These are phyloP conservation scores for Breynia disticha DNA, from an alignment of 441 rosid species.

Conservation along the genomic window DNA sequence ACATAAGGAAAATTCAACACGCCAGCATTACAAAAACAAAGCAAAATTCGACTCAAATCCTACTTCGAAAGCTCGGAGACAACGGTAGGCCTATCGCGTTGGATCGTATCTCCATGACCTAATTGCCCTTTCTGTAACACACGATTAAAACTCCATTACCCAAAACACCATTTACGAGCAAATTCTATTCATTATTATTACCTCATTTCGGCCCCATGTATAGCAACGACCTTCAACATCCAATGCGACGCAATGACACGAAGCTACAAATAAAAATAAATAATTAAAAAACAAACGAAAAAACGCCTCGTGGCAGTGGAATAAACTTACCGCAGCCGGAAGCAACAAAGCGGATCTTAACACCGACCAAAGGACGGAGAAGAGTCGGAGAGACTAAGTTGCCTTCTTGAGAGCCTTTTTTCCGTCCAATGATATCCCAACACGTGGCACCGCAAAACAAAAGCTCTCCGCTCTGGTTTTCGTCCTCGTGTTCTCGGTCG, in stretches of 20 bases:
- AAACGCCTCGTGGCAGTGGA: background rate
- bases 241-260: slow-evolving; percentile 95
- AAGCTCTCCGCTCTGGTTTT: slow-evolving; percentile 75
- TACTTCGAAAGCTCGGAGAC: slow-evolving; percentile 91
- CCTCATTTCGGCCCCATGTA: slow-evolving; percentile 99
- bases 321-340: slow-evolving; percentile 70
- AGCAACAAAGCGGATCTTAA: slow-evolving; percentile 68
- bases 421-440: slow-evolving; percentile 69
- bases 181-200: slow-evolving; percentile 17
- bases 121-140: slow-evolving; percentile 85
- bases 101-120: slow-evolving; percentile 88
- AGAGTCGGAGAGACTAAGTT: slow-evolving; percentile 89
- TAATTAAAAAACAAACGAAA: background rate
- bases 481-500: slow-evolving; percentile 46
- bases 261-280: slow-evolving; percentile 34
- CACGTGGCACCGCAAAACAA: slow-evolving; percentile 83
- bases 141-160: slow-evolving; percentile 17
- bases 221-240: slow-evolving; percentile 92
- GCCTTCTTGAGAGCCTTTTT: slow-evolving; percentile 52
- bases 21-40: background rate
- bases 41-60: slow-evolving; percentile 12
- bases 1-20: background rate
- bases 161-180: slow-evolving; percentile 7
- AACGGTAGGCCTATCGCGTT: slow-evolving; percentile 85
- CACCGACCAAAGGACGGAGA: slow-evolving; percentile 75